These are phyloP conservation scores for Poa pratensis DNA, from an alignment of 176 grass and related monocot species.

Conservation along the genomic window DNA sequence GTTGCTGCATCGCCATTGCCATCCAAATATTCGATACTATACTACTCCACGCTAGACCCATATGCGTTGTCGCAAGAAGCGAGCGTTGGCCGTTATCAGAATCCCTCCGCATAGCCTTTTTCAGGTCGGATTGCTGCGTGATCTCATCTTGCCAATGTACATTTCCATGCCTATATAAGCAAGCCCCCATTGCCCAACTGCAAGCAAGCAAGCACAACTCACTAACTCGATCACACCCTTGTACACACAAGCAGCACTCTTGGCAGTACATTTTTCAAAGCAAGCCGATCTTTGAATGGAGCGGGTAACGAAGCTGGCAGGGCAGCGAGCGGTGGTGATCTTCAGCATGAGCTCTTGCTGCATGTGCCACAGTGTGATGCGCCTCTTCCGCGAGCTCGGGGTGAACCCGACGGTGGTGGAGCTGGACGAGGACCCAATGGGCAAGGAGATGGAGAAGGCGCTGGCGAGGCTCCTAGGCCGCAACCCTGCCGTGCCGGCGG, in stretches of 20 bases:
- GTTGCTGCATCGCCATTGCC: conserved; percentile 28
- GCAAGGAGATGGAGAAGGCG: conserved; percentile 57
- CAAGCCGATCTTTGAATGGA: conserved; percentile 35
- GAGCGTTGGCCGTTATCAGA: conserved; percentile 32
- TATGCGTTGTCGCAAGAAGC: conserved; percentile 41
- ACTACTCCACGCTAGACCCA: conserved; percentile 34
- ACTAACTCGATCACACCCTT: conserved; percentile 1
- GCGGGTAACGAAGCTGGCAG: conserved; percentile 65
- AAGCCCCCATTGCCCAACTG: not conserved
- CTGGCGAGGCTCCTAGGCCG: conserved; percentile 52
- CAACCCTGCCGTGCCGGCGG: conserved; percentile 52
- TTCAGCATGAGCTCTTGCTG: conserved; percentile 87
- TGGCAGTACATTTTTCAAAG: not conserved
- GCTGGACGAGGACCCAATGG: conserved; percentile 48
- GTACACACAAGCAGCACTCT: not conserved
- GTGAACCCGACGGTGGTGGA: conserved; percentile 56
- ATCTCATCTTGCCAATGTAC: conserved; percentile 9
- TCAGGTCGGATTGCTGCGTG: not conserved
- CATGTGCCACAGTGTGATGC: conserved; percentile 79
- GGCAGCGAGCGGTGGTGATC: conserved; percentile 73
- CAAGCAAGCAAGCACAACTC: not conserved
- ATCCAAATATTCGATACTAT: conserved; percentile 57
- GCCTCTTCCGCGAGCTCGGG: conserved; percentile 57
- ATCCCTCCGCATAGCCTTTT: conserved; percentile 2
- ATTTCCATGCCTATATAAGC: conserved; percentile 52